Base-by-base conservation (phyloP, 768 basidiomycete genomes). In the Boletus reticulatus region DNA sequence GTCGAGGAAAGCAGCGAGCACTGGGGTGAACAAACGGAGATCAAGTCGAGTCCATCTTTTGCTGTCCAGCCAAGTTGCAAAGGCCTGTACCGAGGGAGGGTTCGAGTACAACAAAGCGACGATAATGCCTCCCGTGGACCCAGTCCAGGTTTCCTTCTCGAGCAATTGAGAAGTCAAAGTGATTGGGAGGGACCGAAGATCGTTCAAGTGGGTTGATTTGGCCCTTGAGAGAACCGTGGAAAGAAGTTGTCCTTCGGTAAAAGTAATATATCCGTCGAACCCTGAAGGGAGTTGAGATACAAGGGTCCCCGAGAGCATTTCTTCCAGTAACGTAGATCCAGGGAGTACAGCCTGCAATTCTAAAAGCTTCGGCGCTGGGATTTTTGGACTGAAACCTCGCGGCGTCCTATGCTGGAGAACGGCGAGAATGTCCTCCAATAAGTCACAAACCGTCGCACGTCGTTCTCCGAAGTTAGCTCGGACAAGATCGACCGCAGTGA, bases 1-100 rank as follows among this genome's bases (percentile, higher is more conserved):
- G 24, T 85, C 82, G n/a, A 84, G 65, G 50, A 80, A 77, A 7
- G 80, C 78, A 46, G 75, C 69, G 7, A 85, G 44, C 10, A 80
- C 73, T 0, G 69, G 62, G 20, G 78, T 65, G 16, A 82, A 64
- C 29, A 72, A 63, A 12, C 71, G 62, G 4, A 66, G 36, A 16
- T 36, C 16, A 5, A 59, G 29, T 6, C 62, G 52, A 20, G 43
- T 11, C 63, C 68, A 69, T 19, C 31, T 34, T 32, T 46, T 36
- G 37, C 29, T 58, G 8, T 66, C 59, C 6, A 84, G 56, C 84
- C 84, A 85, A 0, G 70, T 59, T 3, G 58, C 46, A 43, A 77
- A 74, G 4, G 58, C 50, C 6, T 63, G 59, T 9, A 52, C 43
- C 37, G 69, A 60, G 42, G 72, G 56, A 0, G 63, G 52, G 34